Conservation (phyloP, 805 yeast species). For the Saccharomyces jurei region DNA sequence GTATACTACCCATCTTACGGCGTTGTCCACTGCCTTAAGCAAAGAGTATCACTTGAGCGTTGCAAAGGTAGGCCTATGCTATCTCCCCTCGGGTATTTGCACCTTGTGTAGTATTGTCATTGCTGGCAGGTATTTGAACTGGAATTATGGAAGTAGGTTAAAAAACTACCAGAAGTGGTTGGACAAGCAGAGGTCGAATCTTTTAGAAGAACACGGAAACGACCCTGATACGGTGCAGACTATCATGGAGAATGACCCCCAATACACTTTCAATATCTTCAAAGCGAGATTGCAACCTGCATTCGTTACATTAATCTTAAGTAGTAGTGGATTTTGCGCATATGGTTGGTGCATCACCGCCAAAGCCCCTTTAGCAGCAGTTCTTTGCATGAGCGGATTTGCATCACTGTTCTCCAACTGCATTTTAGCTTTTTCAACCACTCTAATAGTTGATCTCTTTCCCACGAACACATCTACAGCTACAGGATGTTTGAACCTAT, state of each 20-base stretch:
- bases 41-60: slow-evolving; percentile 43
- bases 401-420: slow-evolving; percentile 53
- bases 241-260: slow-evolving; percentile 17
- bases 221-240: slow-evolving; percentile 13
- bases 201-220: slow-evolving; percentile 16
- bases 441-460: slow-evolving; percentile 67
- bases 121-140: slow-evolving; percentile 51
- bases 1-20: slow-evolving; percentile 65
- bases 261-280: slow-evolving; percentile 44
- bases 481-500: slow-evolving; percentile 61
- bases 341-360: slow-evolving; percentile 70
- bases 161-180: slow-evolving; percentile 18
- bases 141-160: slow-evolving; percentile 27
- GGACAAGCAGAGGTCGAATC: slow-evolving; percentile 7
- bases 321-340: slow-evolving; percentile 37
- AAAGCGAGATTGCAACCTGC: slow-evolving; percentile 46
- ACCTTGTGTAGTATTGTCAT: slow-evolving; percentile 52
- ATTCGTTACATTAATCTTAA: slow-evolving; percentile 34
- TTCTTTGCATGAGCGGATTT: slow-evolving; percentile 50
- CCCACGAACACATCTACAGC: slow-evolving; percentile 69
- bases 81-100: slow-evolving; percentile 66
- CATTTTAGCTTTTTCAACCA: slow-evolving; percentile 49
- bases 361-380: slow-evolving; percentile 41
- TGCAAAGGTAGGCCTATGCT: slow-evolving; percentile 59
- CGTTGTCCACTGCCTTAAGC: slow-evolving; percentile 49